Percentiles rank a stretch among this genome's conserved stretches.
These are phyloP conservation scores for Dalbergia cochinchinensis DNA, from an alignment of 306 rosid species.

Conservation along the genomic window DNA sequence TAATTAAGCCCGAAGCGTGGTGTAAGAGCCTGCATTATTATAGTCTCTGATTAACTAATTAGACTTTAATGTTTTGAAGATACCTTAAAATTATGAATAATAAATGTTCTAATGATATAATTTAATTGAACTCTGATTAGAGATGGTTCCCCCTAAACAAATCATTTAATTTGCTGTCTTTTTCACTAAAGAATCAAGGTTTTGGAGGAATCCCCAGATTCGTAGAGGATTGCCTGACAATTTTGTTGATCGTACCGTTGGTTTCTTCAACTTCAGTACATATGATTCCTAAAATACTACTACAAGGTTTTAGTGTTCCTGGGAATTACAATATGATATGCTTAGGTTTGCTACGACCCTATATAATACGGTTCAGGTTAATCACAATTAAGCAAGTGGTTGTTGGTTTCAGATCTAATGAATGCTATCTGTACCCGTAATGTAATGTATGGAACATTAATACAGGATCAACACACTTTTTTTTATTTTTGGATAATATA, in stretches of 20 bases:
- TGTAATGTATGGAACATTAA: too few species aligned
- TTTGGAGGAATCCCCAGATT: slow-evolving; percentile 52
- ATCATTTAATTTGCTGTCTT: slow-evolving; percentile 58
- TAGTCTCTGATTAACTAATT: slow-evolving; percentile 18
- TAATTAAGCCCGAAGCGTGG: slow-evolving; percentile 58
- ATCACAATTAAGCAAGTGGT: neutral
- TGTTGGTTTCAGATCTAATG: too few species aligned
- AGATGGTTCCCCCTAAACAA: slow-evolving; percentile 49
- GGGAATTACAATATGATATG: too few species aligned
- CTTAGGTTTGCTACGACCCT: slow-evolving; percentile 14
- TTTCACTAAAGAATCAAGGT: slow-evolving; percentile 40
- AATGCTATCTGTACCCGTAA: too few species aligned
- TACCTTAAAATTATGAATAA: slow-evolving; percentile 7
- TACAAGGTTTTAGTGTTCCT: slow-evolving; percentile 37
- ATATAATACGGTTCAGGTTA: neutral
- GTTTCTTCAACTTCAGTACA: slow-evolving; percentile 41
- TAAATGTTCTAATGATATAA: neutral
- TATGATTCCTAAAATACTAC: slow-evolving; percentile 39
- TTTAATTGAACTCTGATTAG: slow-evolving; percentile 17
- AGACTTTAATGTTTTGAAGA: slow-evolving; percentile 22
- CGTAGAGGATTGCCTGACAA: slow-evolving; percentile 38
- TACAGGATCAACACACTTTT: too few species aligned
- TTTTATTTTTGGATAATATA: too few species aligned
- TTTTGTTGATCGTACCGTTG: slow-evolving; percentile 56
- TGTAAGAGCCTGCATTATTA: slow-evolving; percentile 53